Percentiles rank a stretch among this genome's conserved stretches.
These are phyloP conservation scores for Talaromyces borbonicus DNA, from an alignment of 495 filamentous ascomycete genomes.

Conservation along the genomic window DNA sequence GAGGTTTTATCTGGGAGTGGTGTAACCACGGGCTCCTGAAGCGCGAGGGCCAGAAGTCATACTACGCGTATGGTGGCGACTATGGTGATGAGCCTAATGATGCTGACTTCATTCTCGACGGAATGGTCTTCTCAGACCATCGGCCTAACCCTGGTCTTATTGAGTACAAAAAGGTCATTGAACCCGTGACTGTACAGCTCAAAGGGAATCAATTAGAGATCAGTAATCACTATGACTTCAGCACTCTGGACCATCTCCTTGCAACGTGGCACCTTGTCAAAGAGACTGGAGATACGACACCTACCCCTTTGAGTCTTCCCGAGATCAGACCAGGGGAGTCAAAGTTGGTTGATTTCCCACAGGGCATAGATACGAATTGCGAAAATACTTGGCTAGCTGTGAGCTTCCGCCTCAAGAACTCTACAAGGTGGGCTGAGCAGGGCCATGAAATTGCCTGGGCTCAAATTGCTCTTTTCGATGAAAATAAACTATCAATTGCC, in stretches of 20 bases:
- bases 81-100: not conserved
- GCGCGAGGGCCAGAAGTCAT: not conserved
- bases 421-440: conserved; percentile 33
- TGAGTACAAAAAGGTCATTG: conserved; percentile 41
- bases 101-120: conserved; percentile 1
- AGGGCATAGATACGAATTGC: not conserved
- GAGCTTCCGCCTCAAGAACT: conserved; percentile 28
- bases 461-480: conserved; percentile 29
- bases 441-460: conserved; percentile 43
- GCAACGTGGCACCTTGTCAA: conserved; percentile 36
- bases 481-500: conserved; percentile 9
- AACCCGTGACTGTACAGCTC: conserved; percentile 32
- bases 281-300: conserved; percentile 18
- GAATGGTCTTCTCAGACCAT: not conserved
- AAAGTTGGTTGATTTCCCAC: not conserved
- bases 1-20: not conserved
- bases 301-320: not conserved
- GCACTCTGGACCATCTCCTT: conserved; percentile 38
- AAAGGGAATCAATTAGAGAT: conserved; percentile 27
- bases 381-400: conserved; percentile 33
- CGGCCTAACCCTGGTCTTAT: conserved; percentile 36
- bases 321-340: conserved; percentile 11
- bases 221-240: conserved; percentile 45
- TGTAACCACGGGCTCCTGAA: not conserved
- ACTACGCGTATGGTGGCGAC: not conserved